Conservation (phyloP, 2,329 filamentous ascomycete genomes). For the Lojkania enalia region DNA sequence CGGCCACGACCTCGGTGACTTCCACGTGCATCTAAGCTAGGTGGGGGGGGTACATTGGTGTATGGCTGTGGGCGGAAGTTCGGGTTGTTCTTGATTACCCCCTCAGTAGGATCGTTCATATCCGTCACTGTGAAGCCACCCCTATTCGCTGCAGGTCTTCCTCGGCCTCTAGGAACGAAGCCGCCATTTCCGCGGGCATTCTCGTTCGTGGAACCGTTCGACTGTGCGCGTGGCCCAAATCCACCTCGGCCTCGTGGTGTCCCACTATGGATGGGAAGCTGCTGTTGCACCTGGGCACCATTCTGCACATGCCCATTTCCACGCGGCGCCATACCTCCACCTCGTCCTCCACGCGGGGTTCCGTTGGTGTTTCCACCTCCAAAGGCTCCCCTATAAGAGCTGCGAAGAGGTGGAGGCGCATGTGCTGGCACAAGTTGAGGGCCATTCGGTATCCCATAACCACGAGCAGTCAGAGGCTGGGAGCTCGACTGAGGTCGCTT, state of each 20-base stretch:
- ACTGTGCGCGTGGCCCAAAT: constrained; percentile 40
- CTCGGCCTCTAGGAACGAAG: constrained; percentile 47
- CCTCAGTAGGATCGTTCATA: constrained; percentile 55
- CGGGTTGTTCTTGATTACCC: constrained; percentile 59
- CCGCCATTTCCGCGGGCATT: constrained; percentile 37
- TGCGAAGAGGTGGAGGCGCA: constrained; percentile 60
- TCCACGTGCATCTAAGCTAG: constrained; percentile 36
- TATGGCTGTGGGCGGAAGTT: constrained; percentile 58
- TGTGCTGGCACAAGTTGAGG: constrained; percentile 63
- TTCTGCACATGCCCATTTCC: constrained; percentile 30
- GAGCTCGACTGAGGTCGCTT: constrained; percentile 54
- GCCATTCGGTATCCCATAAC: constrained; percentile 60
- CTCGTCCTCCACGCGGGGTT: constrained; percentile 45
- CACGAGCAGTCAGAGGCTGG: constrained; percentile 56
- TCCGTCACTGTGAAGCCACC: constrained; percentile 53
- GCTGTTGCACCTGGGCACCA: constrained; percentile 34
- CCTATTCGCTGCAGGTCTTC: constrained; percentile 41
- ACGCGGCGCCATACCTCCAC: constrained; percentile 40
- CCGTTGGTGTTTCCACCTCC: constrained; percentile 49
- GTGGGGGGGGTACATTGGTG: constrained; percentile 42
- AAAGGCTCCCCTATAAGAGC: constrained; percentile 62
- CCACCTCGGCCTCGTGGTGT: constrained; percentile 46
- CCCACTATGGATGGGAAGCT: constrained; percentile 45
- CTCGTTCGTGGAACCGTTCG: constrained; percentile 27
- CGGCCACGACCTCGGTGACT: constrained; percentile 31